Percentiles rank a stretch among this genome's conserved stretches.
Evolutionary conservation across 306 rosid genomes (phyloP).

Genomic region (Prunus armeniaca): DNA sequence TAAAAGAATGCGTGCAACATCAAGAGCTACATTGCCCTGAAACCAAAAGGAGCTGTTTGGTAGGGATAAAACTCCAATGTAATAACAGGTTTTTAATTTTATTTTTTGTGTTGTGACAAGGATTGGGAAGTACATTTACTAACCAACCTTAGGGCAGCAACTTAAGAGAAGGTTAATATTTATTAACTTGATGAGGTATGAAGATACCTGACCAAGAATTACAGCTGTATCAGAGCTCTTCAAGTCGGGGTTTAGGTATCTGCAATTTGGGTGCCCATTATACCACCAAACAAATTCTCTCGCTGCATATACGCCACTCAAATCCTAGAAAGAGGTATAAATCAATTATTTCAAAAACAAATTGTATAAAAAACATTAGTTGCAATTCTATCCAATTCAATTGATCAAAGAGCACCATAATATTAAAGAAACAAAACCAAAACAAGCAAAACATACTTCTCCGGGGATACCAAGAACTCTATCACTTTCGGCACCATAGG

Average conservation of each 20-base stretch:
- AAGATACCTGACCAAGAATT: conserved; percentile 86
- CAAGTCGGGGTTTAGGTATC: conserved; percentile 64
- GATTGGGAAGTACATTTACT: not conserved
- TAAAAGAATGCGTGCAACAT: conserved; percentile 83
- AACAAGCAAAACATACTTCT: conserved; percentile 58
- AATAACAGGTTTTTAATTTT: no score
- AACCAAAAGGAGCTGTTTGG: conserved; percentile 22
- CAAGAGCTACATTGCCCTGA: conserved; percentile 98
- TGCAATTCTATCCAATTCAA: not conserved
- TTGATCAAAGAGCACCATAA: conserved; percentile 12
- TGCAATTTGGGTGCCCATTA: conserved; percentile 93
- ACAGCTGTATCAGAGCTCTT: conserved; percentile 80
- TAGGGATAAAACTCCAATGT: not conserved
- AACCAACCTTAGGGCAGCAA: not conserved
- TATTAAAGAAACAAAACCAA: not conserved
- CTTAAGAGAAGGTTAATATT: not conserved
- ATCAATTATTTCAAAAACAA: not conserved
- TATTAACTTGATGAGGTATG: conserved; percentile 9
- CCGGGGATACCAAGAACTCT: conserved; percentile 78
- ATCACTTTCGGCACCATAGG: conserved; percentile 95
- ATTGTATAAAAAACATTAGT: conserved; percentile 1
- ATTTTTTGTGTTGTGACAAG: not conserved
- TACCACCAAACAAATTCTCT: conserved; percentile 99
- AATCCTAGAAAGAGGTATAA: conserved; percentile 39
- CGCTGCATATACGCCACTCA: conserved; percentile 74